phyloP scores from a whole-genome alignment of 1,284 basidiomycete species.

The Boletellus deceptivus region DNA sequence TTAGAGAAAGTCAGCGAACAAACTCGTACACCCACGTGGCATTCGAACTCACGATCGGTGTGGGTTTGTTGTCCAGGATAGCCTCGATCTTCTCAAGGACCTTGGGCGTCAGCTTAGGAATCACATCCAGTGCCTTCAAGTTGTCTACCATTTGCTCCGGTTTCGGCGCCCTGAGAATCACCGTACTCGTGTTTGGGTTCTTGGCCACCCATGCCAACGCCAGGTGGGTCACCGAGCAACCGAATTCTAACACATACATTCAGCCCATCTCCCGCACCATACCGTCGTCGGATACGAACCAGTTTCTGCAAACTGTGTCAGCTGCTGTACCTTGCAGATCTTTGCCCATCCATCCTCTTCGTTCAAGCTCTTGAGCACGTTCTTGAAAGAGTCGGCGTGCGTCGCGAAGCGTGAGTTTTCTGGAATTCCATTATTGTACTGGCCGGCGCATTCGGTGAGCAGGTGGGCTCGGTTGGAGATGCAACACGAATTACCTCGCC shows the following conservation, averaged over 20 bases:
- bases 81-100: slow-evolving; percentile 54
- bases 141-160: slow-evolving; percentile 58
- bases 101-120: slow-evolving; percentile 58
- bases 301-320: slow-evolving; percentile 51
- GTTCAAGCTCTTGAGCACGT: slow-evolving; percentile 35
- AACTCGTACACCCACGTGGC: too few species aligned
- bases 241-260: slow-evolving; percentile 40
- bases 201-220: slow-evolving; percentile 77
- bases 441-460: background rate
- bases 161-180: slow-evolving; percentile 66
- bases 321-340: slow-evolving; percentile 51
- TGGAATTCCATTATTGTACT: slow-evolving; percentile 46
- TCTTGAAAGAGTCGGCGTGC: slow-evolving; percentile 48
- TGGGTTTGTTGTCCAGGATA: slow-evolving; percentile 48
- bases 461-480: background rate
- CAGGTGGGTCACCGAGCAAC: slow-evolving; percentile 58
- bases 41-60: slow-evolving; percentile 29
- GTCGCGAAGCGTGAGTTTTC: slow-evolving; percentile 56
- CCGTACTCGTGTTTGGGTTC: slow-evolving; percentile 66
- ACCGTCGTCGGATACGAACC: slow-evolving; percentile 15
- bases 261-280: background rate
- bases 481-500: slow-evolving; percentile 39
- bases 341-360: too few species aligned
- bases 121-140: slow-evolving; percentile 60
- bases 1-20: background rate